Evolutionary conservation across 306 rosid genomes (phyloP).

Genomic region (Quercus berberidifolia): DNA sequence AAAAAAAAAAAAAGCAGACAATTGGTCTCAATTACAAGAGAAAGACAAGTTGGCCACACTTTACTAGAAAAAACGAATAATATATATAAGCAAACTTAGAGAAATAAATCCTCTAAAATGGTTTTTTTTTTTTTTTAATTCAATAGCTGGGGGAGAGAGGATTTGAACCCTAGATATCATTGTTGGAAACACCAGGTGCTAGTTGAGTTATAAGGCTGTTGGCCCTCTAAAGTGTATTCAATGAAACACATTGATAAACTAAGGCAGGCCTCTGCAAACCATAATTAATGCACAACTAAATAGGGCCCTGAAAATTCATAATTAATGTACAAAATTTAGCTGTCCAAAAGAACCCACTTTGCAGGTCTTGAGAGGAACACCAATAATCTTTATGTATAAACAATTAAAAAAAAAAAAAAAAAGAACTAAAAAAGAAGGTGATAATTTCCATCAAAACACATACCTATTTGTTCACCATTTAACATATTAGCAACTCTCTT

Average conservation of each 20-base stretch:
- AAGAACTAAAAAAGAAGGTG: not conserved
- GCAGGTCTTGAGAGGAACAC: not conserved
- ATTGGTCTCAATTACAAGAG: conserved; percentile 3
- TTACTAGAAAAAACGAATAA: not conserved
- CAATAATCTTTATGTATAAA: not conserved
- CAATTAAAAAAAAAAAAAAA: not conserved
- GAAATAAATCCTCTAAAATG: not conserved
- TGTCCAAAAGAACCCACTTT: not conserved
- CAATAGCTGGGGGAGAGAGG: too few relatives aligned
- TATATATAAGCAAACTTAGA: not conserved
- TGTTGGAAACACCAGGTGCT: too few relatives aligned
- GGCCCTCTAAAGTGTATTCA: not conserved
- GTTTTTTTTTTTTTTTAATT: too few relatives aligned
- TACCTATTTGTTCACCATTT: conserved; percentile 94
- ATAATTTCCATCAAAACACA: not conserved
- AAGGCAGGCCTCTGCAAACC: not conserved
- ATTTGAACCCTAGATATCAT: too few relatives aligned
- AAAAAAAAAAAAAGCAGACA: conserved; percentile 8
- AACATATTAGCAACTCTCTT: conserved; percentile 76
- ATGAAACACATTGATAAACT: not conserved
- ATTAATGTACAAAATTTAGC: not conserved
- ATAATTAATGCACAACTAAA: too few relatives aligned
- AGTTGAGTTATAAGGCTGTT: too few relatives aligned
- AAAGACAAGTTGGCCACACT: not conserved
- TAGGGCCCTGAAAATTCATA: too few relatives aligned